Evolutionary conservation across 257 asterid genomes (phyloP), one percentile per base, ranked within the genome.

Genomic region (Fraxinus excelsior): DNA sequence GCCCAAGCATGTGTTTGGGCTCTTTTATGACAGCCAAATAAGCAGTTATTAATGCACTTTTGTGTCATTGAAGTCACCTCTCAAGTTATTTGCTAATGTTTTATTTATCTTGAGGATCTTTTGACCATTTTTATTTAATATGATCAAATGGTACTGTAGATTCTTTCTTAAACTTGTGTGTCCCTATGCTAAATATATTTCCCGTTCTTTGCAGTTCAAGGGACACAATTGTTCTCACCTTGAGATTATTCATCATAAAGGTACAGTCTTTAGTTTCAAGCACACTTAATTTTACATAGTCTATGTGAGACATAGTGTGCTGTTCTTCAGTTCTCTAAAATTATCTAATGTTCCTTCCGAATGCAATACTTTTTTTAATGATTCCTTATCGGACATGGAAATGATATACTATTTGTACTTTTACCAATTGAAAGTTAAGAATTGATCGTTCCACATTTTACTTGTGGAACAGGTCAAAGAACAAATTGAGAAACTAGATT

Each of bases 221-320:
- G 79, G 98, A 94, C 80, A 84, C 98, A 16, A 89, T 94, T 70
- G 98, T 94, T 83, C 97, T 94, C 87, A 87, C 89, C 83, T 73
- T 92, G 84, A 89, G 96, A 85, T 78, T 88, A 67, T 92, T 94
- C 79, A 84, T 89, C 75, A 53, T 80, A 67, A 88, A 90, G 98
- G 98, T 93, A 90, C 28, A 75, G 42, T 70, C 81, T 72, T 69
- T 35, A 44, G 31, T 80, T 44, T 72, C 40, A 66, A 42, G n/a
- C n/a, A 60, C 72, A 72, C 70, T 53, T 70, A 67, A 35, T 21
- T 37, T 10, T 64, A 9, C 67, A 29, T 72, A 38, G 70, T 23
- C 9, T 60, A 8, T 23, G 16, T 9, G 19, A 60, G 16, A 19
- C 12, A 53, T n/a, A 1, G 16, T 21, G 14, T 60, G 31, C 29